These are phyloP conservation scores for Heterobasidion occidentale DNA, from an alignment of 1,284 basidiomycete species.

Conservation along the genomic window DNA sequence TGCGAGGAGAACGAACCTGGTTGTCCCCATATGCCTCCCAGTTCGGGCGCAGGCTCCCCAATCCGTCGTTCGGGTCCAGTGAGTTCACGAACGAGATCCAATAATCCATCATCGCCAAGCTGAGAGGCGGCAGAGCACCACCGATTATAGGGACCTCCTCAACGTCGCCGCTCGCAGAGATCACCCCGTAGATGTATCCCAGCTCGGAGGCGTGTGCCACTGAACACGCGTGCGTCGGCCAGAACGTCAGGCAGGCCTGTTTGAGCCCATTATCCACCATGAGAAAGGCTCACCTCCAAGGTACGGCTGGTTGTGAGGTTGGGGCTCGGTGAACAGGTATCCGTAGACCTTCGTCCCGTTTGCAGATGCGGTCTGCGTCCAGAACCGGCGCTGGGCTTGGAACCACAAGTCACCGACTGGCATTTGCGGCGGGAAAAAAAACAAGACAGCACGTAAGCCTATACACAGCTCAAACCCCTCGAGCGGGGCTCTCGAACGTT, in stretches of 20 bases:
- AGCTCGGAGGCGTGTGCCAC: conserved; percentile 34
- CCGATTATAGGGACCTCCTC: conserved; percentile 14
- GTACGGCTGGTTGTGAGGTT: conserved; percentile 14
- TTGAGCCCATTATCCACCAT: no score
- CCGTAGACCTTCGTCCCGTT: conserved; percentile 34
- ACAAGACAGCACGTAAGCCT: background rate
- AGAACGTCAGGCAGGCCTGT: no score
- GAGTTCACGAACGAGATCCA: conserved; percentile 45
- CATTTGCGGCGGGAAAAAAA: background rate
- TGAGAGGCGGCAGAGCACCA: conserved; percentile 15
- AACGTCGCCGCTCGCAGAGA: conserved; percentile 15
- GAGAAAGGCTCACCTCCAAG: conserved; percentile 18
- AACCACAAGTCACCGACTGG: conserved; percentile 34
- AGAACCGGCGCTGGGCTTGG: conserved; percentile 31
- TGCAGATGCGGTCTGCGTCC: conserved; percentile 28
- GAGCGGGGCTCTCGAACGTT: no score
- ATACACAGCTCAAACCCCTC: no score
- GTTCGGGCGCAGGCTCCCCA: conserved; percentile 26
- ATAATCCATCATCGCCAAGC: conserved; percentile 36
- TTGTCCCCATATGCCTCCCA: conserved; percentile 12
- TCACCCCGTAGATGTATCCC: conserved; percentile 28
- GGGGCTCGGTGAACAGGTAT: conserved; percentile 41
- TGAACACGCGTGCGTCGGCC: background rate
- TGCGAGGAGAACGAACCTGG: conserved; percentile 2
- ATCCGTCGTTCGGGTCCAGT: conserved; percentile 40